phyloP scores from a whole-genome alignment of 306 rosid species.

The Nissolia schottii region DNA sequence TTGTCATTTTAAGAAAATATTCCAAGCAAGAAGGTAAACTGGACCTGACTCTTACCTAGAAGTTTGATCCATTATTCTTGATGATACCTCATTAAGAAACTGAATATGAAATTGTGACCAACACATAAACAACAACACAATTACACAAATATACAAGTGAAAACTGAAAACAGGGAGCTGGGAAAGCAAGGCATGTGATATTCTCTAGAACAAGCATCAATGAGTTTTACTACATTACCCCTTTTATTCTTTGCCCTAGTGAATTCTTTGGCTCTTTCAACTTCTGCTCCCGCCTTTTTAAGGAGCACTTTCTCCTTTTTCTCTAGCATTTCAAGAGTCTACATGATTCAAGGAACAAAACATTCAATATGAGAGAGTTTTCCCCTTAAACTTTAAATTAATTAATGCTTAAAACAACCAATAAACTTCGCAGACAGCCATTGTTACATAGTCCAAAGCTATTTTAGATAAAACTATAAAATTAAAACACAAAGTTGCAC shows the following conservation, averaged over 20 bases:
- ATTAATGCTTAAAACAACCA: not conserved
- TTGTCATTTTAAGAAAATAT: not conserved
- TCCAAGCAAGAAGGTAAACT: not conserved
- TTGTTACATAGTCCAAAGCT: not conserved
- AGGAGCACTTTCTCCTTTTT: constrained; percentile 87
- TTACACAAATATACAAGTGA: not conserved
- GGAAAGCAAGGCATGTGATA: not conserved
- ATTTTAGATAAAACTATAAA: not conserved
- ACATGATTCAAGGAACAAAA: constrained; percentile 25
- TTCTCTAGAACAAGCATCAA: constrained; percentile 2
- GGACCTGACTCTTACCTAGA: not conserved
- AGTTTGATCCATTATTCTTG: not conserved
- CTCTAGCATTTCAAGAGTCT: constrained; percentile 99
- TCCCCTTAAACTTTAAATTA: not conserved
- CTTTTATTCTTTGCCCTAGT: constrained; percentile 84
- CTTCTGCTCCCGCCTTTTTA: constrained; percentile 77
- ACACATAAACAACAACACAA: not conserved
- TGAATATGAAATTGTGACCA: not conserved
- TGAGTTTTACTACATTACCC: constrained; percentile 48
- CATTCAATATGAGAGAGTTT: not conserved
- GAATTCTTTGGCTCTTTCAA: constrained; percentile 88
- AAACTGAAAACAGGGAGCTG: not conserved
- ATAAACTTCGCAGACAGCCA: not conserved
- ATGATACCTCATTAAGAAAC: not conserved
- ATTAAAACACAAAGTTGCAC: not conserved